Evolutionary conservation across 2,329 filamentous ascomycete species (phyloP).

Genomic region (Nigrospora osmanthi): DNA sequence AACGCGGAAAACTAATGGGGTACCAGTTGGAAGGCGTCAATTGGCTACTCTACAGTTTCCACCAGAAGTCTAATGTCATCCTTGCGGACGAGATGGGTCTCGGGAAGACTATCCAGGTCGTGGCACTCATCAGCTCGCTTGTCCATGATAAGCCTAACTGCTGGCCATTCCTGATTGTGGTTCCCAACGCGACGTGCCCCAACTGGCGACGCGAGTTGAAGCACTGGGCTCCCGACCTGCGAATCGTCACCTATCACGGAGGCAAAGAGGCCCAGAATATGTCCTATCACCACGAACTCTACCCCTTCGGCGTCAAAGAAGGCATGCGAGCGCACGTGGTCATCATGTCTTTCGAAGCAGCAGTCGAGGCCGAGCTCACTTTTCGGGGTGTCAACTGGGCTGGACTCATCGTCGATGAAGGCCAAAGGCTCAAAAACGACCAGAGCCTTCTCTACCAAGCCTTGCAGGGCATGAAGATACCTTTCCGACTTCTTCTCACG

Average conservation of each 20-base stretch:
- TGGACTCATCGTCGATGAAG: conserved; percentile 87
- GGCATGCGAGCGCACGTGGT: conserved; percentile 84
- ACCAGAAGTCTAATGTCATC: conserved; percentile 74
- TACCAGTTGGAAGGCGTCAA: conserved; percentile 93
- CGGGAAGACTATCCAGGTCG: conserved; percentile 92
- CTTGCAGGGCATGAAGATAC: conserved; percentile 64
- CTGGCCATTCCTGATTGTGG: conserved; percentile 89
- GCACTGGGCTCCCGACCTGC: conserved; percentile 77
- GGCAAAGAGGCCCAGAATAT: conserved; percentile 66
- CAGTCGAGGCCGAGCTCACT: conserved; percentile 62
- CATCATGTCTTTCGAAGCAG: conserved; percentile 90
- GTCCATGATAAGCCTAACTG: conserved; percentile 61
- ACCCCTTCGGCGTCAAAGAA: conserved; percentile 55
- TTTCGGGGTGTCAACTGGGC: conserved; percentile 74
- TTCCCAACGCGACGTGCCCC: conserved; percentile 91
- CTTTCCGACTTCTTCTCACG: conserved; percentile 80
- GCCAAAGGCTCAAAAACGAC: conserved; percentile 92
- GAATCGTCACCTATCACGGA: conserved; percentile 91
- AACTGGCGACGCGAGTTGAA: conserved; percentile 98
- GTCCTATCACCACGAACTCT: conserved; percentile 78
- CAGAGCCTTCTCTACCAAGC: conserved; percentile 73
- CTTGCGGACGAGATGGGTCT: conserved; percentile 97
- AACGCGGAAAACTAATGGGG: conserved; percentile 77
- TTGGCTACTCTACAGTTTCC: conserved; percentile 91
- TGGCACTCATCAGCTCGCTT: conserved; percentile 71